phyloP scores from a whole-genome alignment of 805 yeast genomes.

The Debaryomyces prosopidis region DNA sequence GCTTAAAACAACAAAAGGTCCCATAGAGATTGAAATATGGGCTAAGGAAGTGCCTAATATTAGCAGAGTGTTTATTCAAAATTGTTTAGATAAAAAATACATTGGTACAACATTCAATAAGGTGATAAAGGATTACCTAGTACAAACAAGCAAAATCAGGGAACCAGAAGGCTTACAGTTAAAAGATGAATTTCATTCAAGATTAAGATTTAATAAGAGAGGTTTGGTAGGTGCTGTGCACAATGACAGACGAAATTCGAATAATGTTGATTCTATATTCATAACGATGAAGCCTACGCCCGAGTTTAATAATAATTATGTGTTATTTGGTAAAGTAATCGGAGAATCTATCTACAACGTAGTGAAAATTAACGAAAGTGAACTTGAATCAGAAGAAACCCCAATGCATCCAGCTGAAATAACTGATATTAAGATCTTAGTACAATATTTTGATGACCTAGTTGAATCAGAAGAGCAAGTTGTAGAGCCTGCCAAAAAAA shows the following conservation, averaged over 20 bases:
- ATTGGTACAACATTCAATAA: constrained; percentile 43
- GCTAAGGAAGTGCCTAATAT: constrained; percentile 64
- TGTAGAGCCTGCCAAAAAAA: constrained; percentile 13
- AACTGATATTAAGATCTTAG: constrained; percentile 38
- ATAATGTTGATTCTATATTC: constrained; percentile 35
- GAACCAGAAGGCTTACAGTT: constrained; percentile 10
- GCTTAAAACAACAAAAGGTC: constrained; percentile 58
- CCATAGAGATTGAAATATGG: constrained; percentile 61
- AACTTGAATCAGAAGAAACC: constrained; percentile 34
- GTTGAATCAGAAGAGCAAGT: constrained; percentile 3
- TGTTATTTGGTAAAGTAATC: constrained; percentile 58
- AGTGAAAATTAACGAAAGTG: constrained; percentile 49
- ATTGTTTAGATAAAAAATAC: constrained; percentile 45
- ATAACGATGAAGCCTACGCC: constrained; percentile 50
- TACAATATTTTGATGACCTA: constrained; percentile 51
- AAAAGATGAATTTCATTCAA: constrained; percentile 46
- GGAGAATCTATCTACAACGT: constrained; percentile 58
- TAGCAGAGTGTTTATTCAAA: constrained; percentile 47
- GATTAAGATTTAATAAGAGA: constrained; percentile 51
- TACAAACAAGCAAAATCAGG: constrained; percentile 8
- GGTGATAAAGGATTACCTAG: constrained; percentile 27
- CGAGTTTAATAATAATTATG: constrained; percentile 37
- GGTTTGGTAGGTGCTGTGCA: constrained; percentile 58
- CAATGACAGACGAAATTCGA: constrained; percentile 18
- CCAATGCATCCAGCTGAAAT: constrained; percentile 57